Percentiles rank a stretch among this genome's conserved stretches.
These are phyloP conservation scores for Penicillium ochrochloron DNA, from an alignment of 495 filamentous ascomycete genomes.

Conservation along the genomic window DNA sequence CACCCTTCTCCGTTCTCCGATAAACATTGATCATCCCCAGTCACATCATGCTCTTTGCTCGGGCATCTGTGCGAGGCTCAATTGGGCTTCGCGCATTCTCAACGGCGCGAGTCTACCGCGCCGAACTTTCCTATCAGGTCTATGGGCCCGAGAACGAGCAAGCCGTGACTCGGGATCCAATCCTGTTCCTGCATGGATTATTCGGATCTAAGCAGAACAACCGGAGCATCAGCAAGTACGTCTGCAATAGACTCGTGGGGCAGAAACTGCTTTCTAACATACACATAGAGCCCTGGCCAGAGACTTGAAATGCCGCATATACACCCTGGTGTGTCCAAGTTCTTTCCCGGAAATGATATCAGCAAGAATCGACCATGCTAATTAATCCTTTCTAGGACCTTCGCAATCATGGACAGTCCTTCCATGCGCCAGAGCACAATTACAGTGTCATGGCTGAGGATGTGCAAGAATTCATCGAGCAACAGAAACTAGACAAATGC, in stretches of 20 bases:
- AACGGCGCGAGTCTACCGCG: slow-evolving; percentile 32
- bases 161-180: slow-evolving; percentile 55
- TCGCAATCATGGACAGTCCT: slow-evolving; percentile 91
- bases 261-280: slow-evolving; percentile 18
- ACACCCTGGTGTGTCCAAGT: slow-evolving; percentile 68
- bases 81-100: slow-evolving; percentile 43
- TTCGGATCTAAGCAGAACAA: slow-evolving; percentile 98
- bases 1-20: slow-evolving; percentile 12
- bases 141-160: slow-evolving; percentile 46
- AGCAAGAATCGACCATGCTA: not conserved
- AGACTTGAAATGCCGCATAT: slow-evolving; percentile 80
- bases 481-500: slow-evolving; percentile 69
- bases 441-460: slow-evolving; percentile 88
- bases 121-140: slow-evolving; percentile 48
- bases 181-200: slow-evolving; percentile 90
- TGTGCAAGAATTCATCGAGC: slow-evolving; percentile 76
- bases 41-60: slow-evolving; percentile 28
- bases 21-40: not conserved
- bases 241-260: not conserved
- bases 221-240: slow-evolving; percentile 94
- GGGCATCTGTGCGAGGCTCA: slow-evolving; percentile 23
- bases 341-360: not conserved
- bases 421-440: slow-evolving; percentile 76
- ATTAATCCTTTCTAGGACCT: slow-evolving; percentile 65
- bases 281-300: slow-evolving; percentile 71